phyloP scores from a whole-genome alignment of 371 early-diverging fungal genomes.

The Mucor velutinosus region DNA sequence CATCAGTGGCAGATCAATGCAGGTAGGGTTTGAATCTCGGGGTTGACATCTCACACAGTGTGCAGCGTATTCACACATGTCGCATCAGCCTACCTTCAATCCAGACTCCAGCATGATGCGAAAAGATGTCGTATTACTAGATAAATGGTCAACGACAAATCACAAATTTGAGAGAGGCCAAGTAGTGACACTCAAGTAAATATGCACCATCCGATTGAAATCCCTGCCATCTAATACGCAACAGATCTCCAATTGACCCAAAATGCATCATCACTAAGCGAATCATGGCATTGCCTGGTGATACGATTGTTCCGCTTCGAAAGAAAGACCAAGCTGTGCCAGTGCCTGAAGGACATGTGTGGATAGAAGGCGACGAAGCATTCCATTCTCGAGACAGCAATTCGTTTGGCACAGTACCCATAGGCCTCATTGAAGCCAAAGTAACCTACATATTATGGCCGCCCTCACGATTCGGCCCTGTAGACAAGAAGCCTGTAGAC shows the following conservation, averaged over 20 bases:
- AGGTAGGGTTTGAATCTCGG: constrained; percentile 39
- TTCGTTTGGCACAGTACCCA: constrained; percentile 83
- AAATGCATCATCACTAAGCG: constrained; percentile 77
- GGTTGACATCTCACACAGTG: not conserved
- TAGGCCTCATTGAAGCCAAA: constrained; percentile 69
- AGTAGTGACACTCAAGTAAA: constrained; percentile 79
- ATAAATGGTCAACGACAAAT: constrained; percentile 60
- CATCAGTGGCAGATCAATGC: constrained; percentile 73
- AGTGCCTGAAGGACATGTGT: constrained; percentile 87
- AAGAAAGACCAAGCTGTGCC: constrained; percentile 46
- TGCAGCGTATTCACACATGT: not conserved
- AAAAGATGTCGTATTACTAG: constrained; percentile 79
- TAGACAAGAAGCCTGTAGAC: constrained; percentile 32
- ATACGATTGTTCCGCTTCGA: constrained; percentile 68
- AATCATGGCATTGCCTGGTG: constrained; percentile 86
- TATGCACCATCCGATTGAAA: not conserved
- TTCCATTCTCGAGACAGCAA: constrained; percentile 88
- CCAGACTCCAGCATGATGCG: constrained; percentile 77
- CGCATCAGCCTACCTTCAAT: constrained; percentile 77
- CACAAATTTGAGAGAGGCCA: constrained; percentile 72
- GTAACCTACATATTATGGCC: constrained; percentile 73
- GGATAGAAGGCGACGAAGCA: constrained; percentile 92
- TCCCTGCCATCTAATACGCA: not conserved
- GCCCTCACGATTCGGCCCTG: constrained; percentile 64
- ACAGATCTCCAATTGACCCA: constrained; percentile 75